Evolutionary conservation across 495 filamentous ascomycete genomes (phyloP).

Genomic region (Talaromyces adpressus): DNA sequence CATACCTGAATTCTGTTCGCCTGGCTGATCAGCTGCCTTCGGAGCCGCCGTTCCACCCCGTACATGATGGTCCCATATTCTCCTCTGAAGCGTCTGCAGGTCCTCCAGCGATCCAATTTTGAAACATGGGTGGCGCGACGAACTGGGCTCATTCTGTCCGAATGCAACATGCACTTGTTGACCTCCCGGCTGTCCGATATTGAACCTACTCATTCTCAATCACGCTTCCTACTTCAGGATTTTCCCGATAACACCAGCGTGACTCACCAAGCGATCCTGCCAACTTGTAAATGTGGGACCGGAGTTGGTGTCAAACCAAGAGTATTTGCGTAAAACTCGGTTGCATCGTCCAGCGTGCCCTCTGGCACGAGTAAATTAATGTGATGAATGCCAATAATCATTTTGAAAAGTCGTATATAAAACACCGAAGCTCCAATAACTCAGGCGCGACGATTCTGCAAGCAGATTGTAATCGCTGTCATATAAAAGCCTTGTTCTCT

Average conservation of each 20-base stretch:
- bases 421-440: not conserved
- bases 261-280: slow-evolving; percentile 43
- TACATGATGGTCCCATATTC: slow-evolving; percentile 48
- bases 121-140: slow-evolving; percentile 52
- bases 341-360: slow-evolving; percentile 44
- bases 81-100: slow-evolving; percentile 36
- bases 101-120: slow-evolving; percentile 35
- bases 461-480: not conserved
- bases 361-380: slow-evolving; percentile 52
- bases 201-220: slow-evolving; percentile 31
- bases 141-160: slow-evolving; percentile 38
- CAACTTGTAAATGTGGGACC: slow-evolving; percentile 44
- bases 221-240: not conserved
- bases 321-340: slow-evolving; percentile 49
- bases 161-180: slow-evolving; percentile 56
- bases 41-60: slow-evolving; percentile 42
- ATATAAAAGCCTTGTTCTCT: not conserved
- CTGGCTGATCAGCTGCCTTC: slow-evolving; percentile 48
- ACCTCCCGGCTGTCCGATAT: slow-evolving; percentile 43
- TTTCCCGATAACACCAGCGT: not conserved
- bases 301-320: slow-evolving; percentile 41
- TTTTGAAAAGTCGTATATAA: slow-evolving; percentile 14
- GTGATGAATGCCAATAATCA: slow-evolving; percentile 55
- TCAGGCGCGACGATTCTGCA: not conserved
- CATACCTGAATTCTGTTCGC: slow-evolving; percentile 42